Evolutionary conservation across 176 grass and related monocot genomes (phyloP).

Genomic region (Puccinellia tenuiflora): DNA sequence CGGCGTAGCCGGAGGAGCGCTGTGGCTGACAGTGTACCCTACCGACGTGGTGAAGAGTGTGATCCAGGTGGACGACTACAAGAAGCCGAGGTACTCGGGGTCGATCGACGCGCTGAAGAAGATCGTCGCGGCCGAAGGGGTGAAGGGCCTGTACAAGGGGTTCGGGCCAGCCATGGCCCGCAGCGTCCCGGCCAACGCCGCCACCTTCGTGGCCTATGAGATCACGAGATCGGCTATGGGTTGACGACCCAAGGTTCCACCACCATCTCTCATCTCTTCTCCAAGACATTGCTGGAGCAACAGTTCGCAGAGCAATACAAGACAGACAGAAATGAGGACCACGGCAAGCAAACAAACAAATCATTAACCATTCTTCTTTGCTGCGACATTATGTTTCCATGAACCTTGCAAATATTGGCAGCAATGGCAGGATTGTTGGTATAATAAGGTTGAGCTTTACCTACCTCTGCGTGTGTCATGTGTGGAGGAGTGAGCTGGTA

Average conservation of each 20-base stretch:
- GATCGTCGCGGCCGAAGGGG: slow-evolving; percentile 65
- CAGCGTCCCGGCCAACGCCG: slow-evolving; percentile 78
- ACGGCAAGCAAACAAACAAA: neutral
- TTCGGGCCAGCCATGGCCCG: slow-evolving; percentile 89
- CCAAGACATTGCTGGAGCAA: neutral
- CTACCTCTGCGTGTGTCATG: neutral
- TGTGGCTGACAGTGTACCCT: slow-evolving; percentile 72
- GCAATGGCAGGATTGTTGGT: neutral
- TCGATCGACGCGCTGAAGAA: slow-evolving; percentile 69
- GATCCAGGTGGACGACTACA: slow-evolving; percentile 91
- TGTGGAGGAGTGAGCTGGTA: neutral
- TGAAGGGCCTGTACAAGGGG: slow-evolving; percentile 84
- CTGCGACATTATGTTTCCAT: neutral
- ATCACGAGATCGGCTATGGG: slow-evolving; percentile 57
- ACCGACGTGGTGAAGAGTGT: slow-evolving; percentile 91
- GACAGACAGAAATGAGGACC: neutral
- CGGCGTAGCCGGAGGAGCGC: slow-evolving; percentile 57
- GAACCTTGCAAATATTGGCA: neutral
- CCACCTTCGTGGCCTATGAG: slow-evolving; percentile 78
- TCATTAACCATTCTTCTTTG: neutral
- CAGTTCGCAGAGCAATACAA: neutral
- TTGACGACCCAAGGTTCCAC: slow-evolving; percentile 33
- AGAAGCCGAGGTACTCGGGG: slow-evolving; percentile 71
- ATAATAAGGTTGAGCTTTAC: slow-evolving; percentile 24
- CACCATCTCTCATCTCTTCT: neutral